Evolutionary conservation across 345 rosid genomes (phyloP).

Genomic region (Bretschneidera sinensis): DNA sequence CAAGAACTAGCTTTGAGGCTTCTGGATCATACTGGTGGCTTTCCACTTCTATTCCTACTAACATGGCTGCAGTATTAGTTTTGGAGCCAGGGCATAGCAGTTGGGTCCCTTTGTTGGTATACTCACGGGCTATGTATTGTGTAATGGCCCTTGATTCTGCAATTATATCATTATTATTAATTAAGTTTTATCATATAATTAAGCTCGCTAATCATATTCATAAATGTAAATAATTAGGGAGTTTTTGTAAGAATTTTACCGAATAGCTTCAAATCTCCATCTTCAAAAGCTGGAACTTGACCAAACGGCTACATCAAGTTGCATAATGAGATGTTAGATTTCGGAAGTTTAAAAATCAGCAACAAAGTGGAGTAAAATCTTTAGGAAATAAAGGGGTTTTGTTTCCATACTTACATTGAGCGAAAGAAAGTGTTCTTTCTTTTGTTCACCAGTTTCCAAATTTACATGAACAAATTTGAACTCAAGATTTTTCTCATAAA

Average conservation of each 20-base stretch:
- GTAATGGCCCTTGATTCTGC: constrained; percentile 90
- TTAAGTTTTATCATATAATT: too few species aligned
- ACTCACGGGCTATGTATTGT: constrained; percentile 45
- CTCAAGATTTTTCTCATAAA: constrained; percentile 54
- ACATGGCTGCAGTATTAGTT: constrained; percentile 24
- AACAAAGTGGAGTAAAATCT: too few species aligned
- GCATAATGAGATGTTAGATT: too few species aligned
- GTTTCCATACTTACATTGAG: constrained; percentile 38
- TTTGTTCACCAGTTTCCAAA: constrained; percentile 55
- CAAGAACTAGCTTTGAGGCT: too few species aligned
- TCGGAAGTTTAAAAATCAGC: too few species aligned
- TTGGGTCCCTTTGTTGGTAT: constrained; percentile 48
- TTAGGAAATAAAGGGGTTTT: background rate
- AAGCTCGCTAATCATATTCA: too few species aligned
- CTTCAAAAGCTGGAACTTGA: constrained; percentile 63
- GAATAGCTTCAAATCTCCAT: constrained; percentile 59
- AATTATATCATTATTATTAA: too few species aligned
- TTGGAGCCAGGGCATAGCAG: constrained; percentile 33
- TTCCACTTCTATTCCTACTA: constrained; percentile 70
- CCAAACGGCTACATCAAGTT: constrained; percentile 78
- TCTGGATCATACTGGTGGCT: constrained; percentile 56
- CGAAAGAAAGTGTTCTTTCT: constrained; percentile 43
- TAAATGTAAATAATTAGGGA: too few species aligned
- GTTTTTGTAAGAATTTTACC: too few species aligned
- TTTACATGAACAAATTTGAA: constrained; percentile 57